A percentile compares a stretch with the other conserved stretches of the same genome.
Conservation (phyloP, 495 filamentous ascomycete genomes). For the Penicillium psychrofluorescens region DNA sequence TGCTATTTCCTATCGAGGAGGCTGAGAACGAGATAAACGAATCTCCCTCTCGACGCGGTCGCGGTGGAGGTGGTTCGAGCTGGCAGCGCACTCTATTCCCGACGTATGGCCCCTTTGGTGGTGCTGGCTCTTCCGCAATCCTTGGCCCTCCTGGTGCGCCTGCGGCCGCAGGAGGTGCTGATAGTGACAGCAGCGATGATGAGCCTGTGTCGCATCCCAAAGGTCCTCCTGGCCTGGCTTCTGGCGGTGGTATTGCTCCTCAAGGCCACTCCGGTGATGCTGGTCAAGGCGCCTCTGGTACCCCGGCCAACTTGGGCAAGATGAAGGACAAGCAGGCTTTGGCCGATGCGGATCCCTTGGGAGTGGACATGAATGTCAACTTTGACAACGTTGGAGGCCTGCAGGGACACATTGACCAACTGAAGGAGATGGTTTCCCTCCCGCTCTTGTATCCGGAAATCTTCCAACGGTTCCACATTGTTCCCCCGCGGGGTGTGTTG, state of each 20-base stretch:
- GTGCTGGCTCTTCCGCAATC: conserved; percentile 62
- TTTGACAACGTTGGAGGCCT: conserved; percentile 90
- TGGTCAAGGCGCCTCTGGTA: conserved; percentile 53
- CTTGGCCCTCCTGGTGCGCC: conserved; percentile 72
- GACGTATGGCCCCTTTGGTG: conserved; percentile 87
- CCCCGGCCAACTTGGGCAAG: conserved; percentile 81
- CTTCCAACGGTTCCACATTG: conserved; percentile 86
- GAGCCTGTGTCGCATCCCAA: conserved; percentile 54
- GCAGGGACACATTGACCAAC: conserved; percentile 83
- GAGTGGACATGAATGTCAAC: conserved; percentile 82
- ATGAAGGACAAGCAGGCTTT: conserved; percentile 73
- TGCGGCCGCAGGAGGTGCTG: conserved; percentile 63
- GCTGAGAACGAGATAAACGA: conserved; percentile 51
- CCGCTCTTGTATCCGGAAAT: conserved; percentile 92
- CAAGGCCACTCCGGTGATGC: conserved; percentile 61
- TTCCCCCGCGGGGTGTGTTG: conserved; percentile 85
- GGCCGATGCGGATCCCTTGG: conserved; percentile 89
- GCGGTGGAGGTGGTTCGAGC: conserved; percentile 45
- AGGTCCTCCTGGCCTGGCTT: conserved; percentile 56
- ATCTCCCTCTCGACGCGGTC: conserved; percentile 62
- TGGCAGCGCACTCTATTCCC: conserved; percentile 77
- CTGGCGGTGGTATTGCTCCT: conserved; percentile 43
- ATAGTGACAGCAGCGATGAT: conserved; percentile 96
- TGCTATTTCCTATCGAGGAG: conserved; percentile 59
- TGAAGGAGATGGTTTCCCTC: conserved; percentile 96